Evolutionary conservation across 441 rosid genomes (phyloP).

Genomic region (Eruca vesicaria): DNA sequence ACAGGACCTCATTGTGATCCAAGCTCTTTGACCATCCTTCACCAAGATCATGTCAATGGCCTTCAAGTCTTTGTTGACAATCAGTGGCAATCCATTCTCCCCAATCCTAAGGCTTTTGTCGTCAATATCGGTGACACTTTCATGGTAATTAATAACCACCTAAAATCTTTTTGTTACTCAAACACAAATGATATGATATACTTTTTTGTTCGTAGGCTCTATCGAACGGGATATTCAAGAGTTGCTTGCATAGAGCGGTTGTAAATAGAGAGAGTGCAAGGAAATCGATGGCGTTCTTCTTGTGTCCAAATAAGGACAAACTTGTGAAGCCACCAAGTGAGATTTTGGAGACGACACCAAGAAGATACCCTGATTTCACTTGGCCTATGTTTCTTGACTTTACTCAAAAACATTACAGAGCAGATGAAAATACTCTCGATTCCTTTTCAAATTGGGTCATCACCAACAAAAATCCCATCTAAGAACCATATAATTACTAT

Average conservation of each 20-base stretch:
- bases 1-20: slow-evolving; percentile 90
- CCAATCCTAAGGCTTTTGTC: slow-evolving; percentile 59
- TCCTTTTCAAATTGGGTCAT: slow-evolving; percentile 70
- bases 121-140: slow-evolving; percentile 79
- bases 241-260: slow-evolving; percentile 75
- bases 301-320: slow-evolving; percentile 58
- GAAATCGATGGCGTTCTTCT: slow-evolving; percentile 62
- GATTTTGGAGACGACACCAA: slow-evolving; percentile 28
- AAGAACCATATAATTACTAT: slow-evolving; percentile 43
- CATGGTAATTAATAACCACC: slow-evolving; percentile 43
- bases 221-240: slow-evolving; percentile 64
- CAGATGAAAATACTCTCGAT: slow-evolving; percentile 91
- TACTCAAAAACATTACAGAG: slow-evolving; percentile 95
- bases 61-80: slow-evolving; percentile 56
- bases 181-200: background rate
- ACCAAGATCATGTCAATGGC: slow-evolving; percentile 74
- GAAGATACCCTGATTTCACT: slow-evolving; percentile 84
- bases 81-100: slow-evolving; percentile 57
- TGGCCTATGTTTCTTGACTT: slow-evolving; percentile 83
- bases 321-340: slow-evolving; percentile 60
- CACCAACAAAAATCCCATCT: slow-evolving; percentile 20
- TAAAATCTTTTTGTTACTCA: background rate
- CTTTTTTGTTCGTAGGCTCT: slow-evolving; percentile 43
- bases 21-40: slow-evolving; percentile 70
- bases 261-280: slow-evolving; percentile 56